phyloP scores from a whole-genome alignment of 371 early-diverging fungal species.

The Dipsacomyces acuminosporus region DNA sequence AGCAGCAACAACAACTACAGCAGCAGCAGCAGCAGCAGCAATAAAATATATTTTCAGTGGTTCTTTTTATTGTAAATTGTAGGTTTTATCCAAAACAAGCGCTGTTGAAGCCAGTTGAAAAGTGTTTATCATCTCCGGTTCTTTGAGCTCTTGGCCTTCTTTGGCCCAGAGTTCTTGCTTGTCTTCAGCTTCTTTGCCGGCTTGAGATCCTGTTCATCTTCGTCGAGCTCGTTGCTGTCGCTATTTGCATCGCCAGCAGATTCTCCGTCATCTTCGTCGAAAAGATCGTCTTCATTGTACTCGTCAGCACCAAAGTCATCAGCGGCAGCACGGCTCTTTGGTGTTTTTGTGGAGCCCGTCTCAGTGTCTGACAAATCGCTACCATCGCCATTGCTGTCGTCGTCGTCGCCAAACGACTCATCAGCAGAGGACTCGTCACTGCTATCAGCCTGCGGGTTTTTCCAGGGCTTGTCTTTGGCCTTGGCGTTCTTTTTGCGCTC shows the following conservation, averaged over 20 bases:
- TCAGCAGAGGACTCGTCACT: slow-evolving; percentile 39
- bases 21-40: slow-evolving; percentile 2
- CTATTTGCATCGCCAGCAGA: neutral
- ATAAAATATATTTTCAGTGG: neutral
- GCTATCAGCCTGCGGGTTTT: slow-evolving; percentile 45
- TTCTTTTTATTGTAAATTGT: neutral
- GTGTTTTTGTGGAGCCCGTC: neutral
- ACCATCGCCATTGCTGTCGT: neutral
- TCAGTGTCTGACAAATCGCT: neutral
- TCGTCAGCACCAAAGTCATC: slow-evolving; percentile 41
- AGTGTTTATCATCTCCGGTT: no score
- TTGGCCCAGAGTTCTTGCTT: neutral
- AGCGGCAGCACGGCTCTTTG: slow-evolving; percentile 3
- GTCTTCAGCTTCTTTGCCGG: slow-evolving; percentile 21
- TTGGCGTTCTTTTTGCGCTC: slow-evolving; percentile 60
- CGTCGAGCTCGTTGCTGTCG: slow-evolving; percentile 7
- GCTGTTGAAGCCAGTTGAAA: no score
- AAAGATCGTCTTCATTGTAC: slow-evolving; percentile 13
- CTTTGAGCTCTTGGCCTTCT: slow-evolving; percentile 2
- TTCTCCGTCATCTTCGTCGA: neutral
- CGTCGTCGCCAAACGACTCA: slow-evolving; percentile 1
- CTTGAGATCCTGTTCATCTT: slow-evolving; percentile 17
- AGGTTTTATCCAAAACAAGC: neutral
- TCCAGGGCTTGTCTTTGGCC: slow-evolving; percentile 46
- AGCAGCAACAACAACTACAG: neutral